Conservation (phyloP, 1,284 basidiomycete species). For the Boletus calvinii region DNA sequence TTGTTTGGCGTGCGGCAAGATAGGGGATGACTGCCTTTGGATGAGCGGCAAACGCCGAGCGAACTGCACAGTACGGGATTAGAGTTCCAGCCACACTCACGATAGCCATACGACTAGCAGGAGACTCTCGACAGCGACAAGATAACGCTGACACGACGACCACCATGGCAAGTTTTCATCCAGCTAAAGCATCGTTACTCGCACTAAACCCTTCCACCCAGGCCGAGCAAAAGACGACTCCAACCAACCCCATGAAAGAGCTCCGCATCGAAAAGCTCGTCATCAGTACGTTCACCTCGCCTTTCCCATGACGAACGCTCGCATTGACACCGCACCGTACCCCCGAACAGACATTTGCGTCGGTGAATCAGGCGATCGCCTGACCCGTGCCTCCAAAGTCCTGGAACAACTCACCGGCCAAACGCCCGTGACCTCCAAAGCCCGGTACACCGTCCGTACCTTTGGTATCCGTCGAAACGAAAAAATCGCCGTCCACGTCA, state of each 20-base stretch:
- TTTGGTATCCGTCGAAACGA: conserved; percentile 99
- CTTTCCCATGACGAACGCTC: background rate
- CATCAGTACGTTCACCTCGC: conserved; percentile 76
- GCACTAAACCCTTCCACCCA: conserved; percentile 30
- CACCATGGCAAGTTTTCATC: conserved; percentile 27
- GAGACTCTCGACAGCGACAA: conserved; percentile 31
- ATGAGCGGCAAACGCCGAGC: conserved; percentile 24
- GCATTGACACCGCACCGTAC: background rate
- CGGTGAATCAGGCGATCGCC: conserved; percentile 98
- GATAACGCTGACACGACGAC: conserved; percentile 33
- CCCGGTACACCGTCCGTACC: conserved; percentile 98
- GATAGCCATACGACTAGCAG: conserved; percentile 26
- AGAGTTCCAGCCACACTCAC: conserved; percentile 51
- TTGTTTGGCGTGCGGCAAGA: too few species aligned
- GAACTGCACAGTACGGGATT: conserved; percentile 36
- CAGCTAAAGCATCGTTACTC: too few species aligned
- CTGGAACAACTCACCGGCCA: conserved; percentile 99
- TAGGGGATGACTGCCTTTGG: conserved; percentile 5
- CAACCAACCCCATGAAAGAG: conserved; percentile 94
- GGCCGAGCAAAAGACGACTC: conserved; percentile 88
- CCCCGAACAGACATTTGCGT: conserved; percentile 89
- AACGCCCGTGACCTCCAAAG: conserved; percentile 99
- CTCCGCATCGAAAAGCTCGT: conserved; percentile 98
- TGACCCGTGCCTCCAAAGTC: conserved; percentile 99
- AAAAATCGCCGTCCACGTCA: conserved; percentile 99